Percentiles rank a stretch among this genome's conserved stretches.
These are phyloP conservation scores for Hordeum pubiflorum DNA, from an alignment of 202 grass and related monocot species.

Conservation along the genomic window DNA sequence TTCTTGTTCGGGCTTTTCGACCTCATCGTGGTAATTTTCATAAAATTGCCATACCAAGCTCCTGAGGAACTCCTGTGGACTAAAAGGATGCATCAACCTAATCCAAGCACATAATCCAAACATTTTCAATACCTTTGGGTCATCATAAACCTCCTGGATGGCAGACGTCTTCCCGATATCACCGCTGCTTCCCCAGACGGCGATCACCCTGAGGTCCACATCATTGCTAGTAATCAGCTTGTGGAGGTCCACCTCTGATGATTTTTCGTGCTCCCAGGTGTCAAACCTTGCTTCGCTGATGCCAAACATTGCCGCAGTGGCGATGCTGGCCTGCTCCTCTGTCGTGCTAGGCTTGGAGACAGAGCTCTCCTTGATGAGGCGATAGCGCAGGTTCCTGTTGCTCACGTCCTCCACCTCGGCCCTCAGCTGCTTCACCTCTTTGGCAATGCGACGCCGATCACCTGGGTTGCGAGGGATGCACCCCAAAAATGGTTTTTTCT, in stretches of 20 bases:
- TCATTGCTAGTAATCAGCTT: not conserved
- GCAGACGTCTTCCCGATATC: not conserved
- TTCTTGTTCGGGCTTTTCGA: not conserved
- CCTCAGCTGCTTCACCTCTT: not conserved
- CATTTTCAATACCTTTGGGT: not conserved
- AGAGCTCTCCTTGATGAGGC: not conserved
- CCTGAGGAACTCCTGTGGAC: not conserved
- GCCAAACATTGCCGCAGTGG: not conserved
- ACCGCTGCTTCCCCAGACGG: not conserved
- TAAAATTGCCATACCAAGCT: not conserved
- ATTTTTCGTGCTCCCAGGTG: not conserved
- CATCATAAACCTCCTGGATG: not conserved
- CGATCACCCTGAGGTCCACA: not conserved
- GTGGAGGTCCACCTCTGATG: not conserved
- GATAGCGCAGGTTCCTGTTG: not conserved
- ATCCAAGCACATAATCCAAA: constrained; percentile 15
- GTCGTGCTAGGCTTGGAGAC: not conserved
- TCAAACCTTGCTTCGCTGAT: not conserved
- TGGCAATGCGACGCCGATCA: not conserved
- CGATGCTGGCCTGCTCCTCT: not conserved
- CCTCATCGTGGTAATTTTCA: not conserved
- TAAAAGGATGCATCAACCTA: not conserved
- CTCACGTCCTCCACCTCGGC: constrained; percentile 10
- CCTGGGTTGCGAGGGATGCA: not conserved
- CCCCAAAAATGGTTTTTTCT: not conserved